These are phyloP conservation scores for Talaromyces sp. DNA, from an alignment of 2,329 filamentous ascomycete genomes.

Conservation along the genomic window DNA sequence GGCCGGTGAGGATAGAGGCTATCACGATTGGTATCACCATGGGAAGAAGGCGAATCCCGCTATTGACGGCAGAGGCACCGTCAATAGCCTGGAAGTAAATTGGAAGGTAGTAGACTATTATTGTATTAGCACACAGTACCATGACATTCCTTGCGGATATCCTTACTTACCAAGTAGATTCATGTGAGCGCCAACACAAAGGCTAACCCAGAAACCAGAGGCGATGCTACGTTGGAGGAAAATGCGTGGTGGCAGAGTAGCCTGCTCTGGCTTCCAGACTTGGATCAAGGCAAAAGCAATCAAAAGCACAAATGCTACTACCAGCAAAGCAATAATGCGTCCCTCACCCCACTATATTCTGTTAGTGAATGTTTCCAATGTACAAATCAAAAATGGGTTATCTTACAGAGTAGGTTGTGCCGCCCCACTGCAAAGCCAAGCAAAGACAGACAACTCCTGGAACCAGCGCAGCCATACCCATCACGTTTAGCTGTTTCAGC, in stretches of 20 bases:
- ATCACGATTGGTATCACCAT: conserved; percentile 4
- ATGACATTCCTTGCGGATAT: neutral
- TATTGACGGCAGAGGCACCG: conserved; percentile 16
- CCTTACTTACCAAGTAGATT: conserved; percentile 21
- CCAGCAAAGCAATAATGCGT: conserved; percentile 42
- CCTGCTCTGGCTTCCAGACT: conserved; percentile 34
- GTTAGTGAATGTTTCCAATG: neutral
- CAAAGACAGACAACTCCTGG: conserved; percentile 36
- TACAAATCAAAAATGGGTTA: neutral
- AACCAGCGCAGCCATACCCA: conserved; percentile 37
- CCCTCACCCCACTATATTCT: conserved; percentile 26
- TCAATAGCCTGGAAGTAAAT: conserved; percentile 44
- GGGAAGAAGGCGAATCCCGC: conserved; percentile 7
- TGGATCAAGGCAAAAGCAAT: conserved; percentile 32
- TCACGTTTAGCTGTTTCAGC: conserved; percentile 36
- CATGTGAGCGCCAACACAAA: conserved; percentile 38
- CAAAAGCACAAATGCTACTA: conserved; percentile 37
- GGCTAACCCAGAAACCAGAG: conserved; percentile 28
- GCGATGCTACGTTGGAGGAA: conserved; percentile 32
- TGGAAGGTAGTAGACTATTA: conserved; percentile 40
- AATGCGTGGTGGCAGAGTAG: conserved; percentile 34
- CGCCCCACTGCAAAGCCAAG: conserved; percentile 45
- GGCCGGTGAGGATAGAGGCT: conserved; percentile 4
- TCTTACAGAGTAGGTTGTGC: conserved; percentile 21
- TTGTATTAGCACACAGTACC: conserved; percentile 11